Evolutionary conservation across 257 asterid species (phyloP), one percentile per base, ranked within the genome.

Genomic region (Solanum gandarillasii): DNA sequence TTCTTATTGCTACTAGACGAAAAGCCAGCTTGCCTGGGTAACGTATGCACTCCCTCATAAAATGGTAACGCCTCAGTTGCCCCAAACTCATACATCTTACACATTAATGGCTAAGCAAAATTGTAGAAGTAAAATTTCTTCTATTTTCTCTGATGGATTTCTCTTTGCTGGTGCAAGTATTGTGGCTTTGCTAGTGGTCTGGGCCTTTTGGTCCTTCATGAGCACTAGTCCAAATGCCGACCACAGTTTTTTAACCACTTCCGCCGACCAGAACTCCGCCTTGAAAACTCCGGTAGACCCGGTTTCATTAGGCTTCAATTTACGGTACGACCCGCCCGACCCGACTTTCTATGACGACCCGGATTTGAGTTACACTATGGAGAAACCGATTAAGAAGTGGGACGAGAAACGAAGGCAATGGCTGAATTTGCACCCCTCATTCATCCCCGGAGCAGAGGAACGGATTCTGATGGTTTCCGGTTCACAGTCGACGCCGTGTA

Each of bases 381-480:
- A 91, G 35, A 67, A 95, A 67, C 92, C 95, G 21, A 90, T 92
- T 0, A 89, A 86, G 88, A 91, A 94, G 43, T 97, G 99, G 99
- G 99, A 96, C 76, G 91, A 90, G 90, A 97, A 95, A 90, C 88
- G 99, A 23, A 58, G 62, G 2, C 89, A 88, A 27, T 97, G 99
- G 99, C 91, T 97, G 86, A 82, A 86, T 84, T 93, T 92, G 79
- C 99, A 97, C 86, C 99, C 98, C 0, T 88, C 97, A 0, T 94
- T 95, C 81, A 72, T 87, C 20, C 85, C 95, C 88, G 96, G 95
- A 2, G 86, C 91, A 2, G 92, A 86, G 72, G 87, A 83, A 3
- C 93, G 98, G 62, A 86, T 97, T 38, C 58, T 97, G n/a, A 92
- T 97, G 97, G 94, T 97, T 36, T 93, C 98, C 6, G 99, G 99